Percentiles rank a stretch among this genome's conserved stretches.
These are phyloP conservation scores for Exophiala mesophila DNA, from an alignment of 2,329 filamentous ascomycete species.

Conservation along the genomic window DNA sequence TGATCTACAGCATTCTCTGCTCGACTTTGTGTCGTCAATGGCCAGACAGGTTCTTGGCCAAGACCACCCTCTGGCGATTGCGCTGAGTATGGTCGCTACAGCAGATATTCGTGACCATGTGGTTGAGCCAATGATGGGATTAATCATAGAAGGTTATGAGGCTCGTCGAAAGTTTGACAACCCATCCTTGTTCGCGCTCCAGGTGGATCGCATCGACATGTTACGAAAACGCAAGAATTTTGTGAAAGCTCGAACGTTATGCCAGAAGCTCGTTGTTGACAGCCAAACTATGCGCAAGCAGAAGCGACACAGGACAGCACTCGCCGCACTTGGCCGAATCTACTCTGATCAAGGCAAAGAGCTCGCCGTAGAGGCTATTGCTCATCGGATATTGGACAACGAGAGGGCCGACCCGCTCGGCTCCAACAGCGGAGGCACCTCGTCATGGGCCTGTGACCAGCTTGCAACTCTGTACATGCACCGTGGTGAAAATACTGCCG, in stretches of 20 bases:
- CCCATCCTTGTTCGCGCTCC: conserved; percentile 18
- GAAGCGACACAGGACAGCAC: conserved; percentile 16
- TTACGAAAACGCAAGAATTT: conserved; percentile 15
- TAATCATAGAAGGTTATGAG: conserved; percentile 14
- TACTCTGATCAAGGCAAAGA: conserved; percentile 15
- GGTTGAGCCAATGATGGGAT: conserved; percentile 17
- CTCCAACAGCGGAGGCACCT: conserved; percentile 12
- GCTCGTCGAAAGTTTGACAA: conserved; percentile 9
- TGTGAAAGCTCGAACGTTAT: conserved; percentile 7
- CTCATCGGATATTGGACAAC: conserved; percentile 14
- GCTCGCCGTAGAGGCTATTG: conserved; percentile 15
- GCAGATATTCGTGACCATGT: conserved; percentile 6
- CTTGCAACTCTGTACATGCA: conserved; percentile 12
- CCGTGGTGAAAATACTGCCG: conserved; percentile 10
- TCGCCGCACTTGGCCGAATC: conserved; percentile 15
- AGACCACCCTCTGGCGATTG: conserved; percentile 12
- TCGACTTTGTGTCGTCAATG: conserved; percentile 15
- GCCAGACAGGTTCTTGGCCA: conserved; percentile 7
- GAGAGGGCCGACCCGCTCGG: conserved; percentile 6
- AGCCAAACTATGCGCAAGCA: conserved; percentile 10
- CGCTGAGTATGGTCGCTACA: conserved; percentile 4
- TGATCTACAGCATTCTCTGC: conserved; percentile 12
- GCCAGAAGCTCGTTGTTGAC: conserved; percentile 15
- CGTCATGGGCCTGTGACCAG: conserved; percentile 18
- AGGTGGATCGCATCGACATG: conserved; percentile 20